Evolutionary conservation across 768 basidiomycete species (phyloP), one percentile per base, ranked within the genome.

Genomic region (Hygrocybe punicea): DNA sequence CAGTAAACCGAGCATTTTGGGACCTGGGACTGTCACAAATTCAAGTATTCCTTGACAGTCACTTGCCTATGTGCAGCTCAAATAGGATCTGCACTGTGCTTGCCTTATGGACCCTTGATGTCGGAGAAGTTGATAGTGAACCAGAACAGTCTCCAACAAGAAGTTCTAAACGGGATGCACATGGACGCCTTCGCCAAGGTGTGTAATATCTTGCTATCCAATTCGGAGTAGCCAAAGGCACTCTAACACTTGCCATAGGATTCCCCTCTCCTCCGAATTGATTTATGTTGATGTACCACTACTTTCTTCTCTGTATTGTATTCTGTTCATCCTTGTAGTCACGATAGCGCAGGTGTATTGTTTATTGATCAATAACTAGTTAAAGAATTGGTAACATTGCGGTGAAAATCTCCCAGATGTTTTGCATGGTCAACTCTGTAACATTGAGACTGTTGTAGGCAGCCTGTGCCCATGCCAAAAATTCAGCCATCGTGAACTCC

Each of bases 381-480:
- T 66, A 58, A 17, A 65, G 29, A 29, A 29, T 29, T 29, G 29
- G 29, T 29, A 29, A 29, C 59, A 65, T 62, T 9, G 55, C 34
- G 23, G 39, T 34, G 39, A 64, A 69, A 17, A 65, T 46, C 51
- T 39, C 37, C 67, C 63, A 69, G 19, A 64, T 53, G 57, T 63
- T 65, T 29, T 62, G 35, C 14, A 63, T 49, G 3, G 62, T 54
- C 17, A 67, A 51, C 13, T 39, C 42, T 16, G 44, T 40, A 45
- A 59, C 33, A 52, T 57, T 34, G 21, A 65, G 52, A 25, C 16
- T 13, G 11, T 59, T 42, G 51, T 55, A 66, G 10, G 60, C 48
- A 4, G 53, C 52, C 29, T 63, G 45, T 35, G 65, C 67, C 9
- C 53, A 40, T 13, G 49, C 25, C 5, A 52, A 58, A 51, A 58